phyloP scores from a whole-genome alignment of 805 yeast genomes.

The Wickerhamiella nectarea region DNA sequence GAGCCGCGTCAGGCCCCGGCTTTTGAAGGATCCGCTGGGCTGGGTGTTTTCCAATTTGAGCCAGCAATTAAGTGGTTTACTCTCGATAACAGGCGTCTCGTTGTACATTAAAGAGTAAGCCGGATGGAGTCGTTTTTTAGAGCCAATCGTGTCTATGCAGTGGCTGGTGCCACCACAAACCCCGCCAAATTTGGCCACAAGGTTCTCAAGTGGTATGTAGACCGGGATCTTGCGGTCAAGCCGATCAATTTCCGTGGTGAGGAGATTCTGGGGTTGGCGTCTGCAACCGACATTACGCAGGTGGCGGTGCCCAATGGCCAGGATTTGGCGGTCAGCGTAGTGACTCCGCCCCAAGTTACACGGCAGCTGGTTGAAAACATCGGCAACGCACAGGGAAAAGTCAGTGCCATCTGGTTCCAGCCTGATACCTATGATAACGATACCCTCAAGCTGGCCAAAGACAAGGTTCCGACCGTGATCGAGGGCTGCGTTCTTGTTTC shows the following conservation, averaged over 20 bases:
- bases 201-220: conserved; percentile 53
- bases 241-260: conserved; percentile 51
- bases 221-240: conserved; percentile 41
- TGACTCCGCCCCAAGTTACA: conserved; percentile 62
- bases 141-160: conserved; percentile 41
- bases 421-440: conserved; percentile 59
- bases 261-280: conserved; percentile 34
- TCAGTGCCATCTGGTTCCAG: conserved; percentile 66
- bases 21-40: conserved; percentile 86
- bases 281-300: conserved; percentile 22
- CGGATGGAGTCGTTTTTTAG: conserved; percentile 40
- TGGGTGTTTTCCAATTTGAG: conserved; percentile 75
- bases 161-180: conserved; percentile 59
- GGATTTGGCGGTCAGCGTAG: conserved; percentile 42
- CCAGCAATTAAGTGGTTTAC: conserved; percentile 17
- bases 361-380: conserved; percentile 32
- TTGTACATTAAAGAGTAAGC: conserved; percentile 25
- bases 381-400: conserved; percentile 20
- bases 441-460: conserved; percentile 27
- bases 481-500: conserved; percentile 56
- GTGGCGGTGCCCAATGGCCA: conserved; percentile 17
- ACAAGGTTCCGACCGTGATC: conserved; percentile 27
- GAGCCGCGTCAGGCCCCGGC: conserved; percentile 32
- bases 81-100: conserved; percentile 26
- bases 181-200: conserved; percentile 55